Base-by-base conservation (phyloP, 2,329 filamentous ascomycete genomes). In the Fusarium mangiferae region DNA sequence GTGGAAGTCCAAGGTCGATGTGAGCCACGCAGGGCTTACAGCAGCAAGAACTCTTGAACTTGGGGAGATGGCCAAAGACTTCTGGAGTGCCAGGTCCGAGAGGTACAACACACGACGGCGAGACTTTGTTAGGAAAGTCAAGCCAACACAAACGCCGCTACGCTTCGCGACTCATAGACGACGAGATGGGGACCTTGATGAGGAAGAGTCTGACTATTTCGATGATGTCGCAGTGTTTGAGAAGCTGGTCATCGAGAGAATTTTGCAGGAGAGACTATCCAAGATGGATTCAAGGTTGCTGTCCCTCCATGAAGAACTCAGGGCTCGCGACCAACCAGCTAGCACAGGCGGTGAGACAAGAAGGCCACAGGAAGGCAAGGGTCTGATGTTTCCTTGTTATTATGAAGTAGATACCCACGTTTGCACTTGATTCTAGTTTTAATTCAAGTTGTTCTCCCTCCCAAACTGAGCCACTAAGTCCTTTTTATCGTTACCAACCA, bases 1-100 rank as follows among this genome's bases (percentile, higher is more conserved):
- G 20, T 70, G 68, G 68, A 70, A 70, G 35, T 60, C 46, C 6
- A 33, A 24, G 3, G 60, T 60, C 8, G 52, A 70, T 3, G 26
- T 70, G 3, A 55, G n/a, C 12, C n/a, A 49, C 6, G 26, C 42
- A 12, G 54, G 66, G 11, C 38, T 70, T 2, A 44, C 42, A 30
- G 15, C 38, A 10, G 48, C 66, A 8, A 65, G n/a, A 13, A 44
- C 35, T 11, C 46, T 55, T 15, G 68, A 70, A 12, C 60, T 70
- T 3, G 33, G 66, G 2, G 66, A 70, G 33, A 70, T 70, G 68
- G 66, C 60, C 7, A 66, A 56, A n/a, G 68, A 70, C 52, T 70
- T 70, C 9, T 70, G 68, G 68, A 66, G 68, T 7, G 48, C 60
- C 17, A 70, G 68, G 20, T 70, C 66, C 3, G 52, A 70, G 22